Percentiles rank a stretch among this genome's conserved stretches.
Evolutionary conservation across 768 basidiomycete species (phyloP).

Genomic region (Mycena crocata): DNA sequence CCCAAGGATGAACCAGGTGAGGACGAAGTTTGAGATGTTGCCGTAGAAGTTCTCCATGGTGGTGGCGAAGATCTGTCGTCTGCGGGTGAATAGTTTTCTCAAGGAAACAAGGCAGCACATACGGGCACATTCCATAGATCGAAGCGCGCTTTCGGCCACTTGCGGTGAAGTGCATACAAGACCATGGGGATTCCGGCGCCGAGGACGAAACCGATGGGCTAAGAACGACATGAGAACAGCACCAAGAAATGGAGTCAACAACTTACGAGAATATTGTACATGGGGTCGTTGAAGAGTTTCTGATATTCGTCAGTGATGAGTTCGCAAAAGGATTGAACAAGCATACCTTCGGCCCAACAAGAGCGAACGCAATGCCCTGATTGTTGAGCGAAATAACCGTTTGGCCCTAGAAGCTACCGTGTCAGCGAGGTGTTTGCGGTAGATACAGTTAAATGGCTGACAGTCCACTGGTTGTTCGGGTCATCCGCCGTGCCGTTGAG

Average conservation of each 20-base stretch:
- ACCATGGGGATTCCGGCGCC: constrained; percentile 35
- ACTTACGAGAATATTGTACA: constrained; percentile 37
- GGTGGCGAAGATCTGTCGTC: constrained; percentile 34
- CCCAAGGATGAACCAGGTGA: constrained; percentile 39
- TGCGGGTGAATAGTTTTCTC: too few relatives aligned
- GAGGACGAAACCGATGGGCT: constrained; percentile 41
- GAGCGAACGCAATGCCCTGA: constrained; percentile 39
- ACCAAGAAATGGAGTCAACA: background rate
- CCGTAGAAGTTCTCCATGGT: constrained; percentile 39
- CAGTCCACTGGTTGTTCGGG: constrained; percentile 42
- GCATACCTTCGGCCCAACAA: constrained; percentile 36
- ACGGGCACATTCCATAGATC: constrained; percentile 37
- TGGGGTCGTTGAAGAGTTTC: constrained; percentile 36
- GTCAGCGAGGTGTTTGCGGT: background rate
- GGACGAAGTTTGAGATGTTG: constrained; percentile 34
- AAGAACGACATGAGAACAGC: background rate
- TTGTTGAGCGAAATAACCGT: constrained; percentile 41
- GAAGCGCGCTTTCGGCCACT: constrained; percentile 34
- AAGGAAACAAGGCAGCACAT: background rate
- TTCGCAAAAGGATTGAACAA: background rate
- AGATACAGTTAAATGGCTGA: background rate
- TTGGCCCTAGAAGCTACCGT: constrained; percentile 29
- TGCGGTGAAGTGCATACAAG: constrained; percentile 38
- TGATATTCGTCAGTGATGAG: background rate
- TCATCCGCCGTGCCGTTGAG: constrained; percentile 33